These are phyloP conservation scores for Boletus barrowsii DNA, from an alignment of 768 basidiomycete genomes.

Conservation along the genomic window DNA sequence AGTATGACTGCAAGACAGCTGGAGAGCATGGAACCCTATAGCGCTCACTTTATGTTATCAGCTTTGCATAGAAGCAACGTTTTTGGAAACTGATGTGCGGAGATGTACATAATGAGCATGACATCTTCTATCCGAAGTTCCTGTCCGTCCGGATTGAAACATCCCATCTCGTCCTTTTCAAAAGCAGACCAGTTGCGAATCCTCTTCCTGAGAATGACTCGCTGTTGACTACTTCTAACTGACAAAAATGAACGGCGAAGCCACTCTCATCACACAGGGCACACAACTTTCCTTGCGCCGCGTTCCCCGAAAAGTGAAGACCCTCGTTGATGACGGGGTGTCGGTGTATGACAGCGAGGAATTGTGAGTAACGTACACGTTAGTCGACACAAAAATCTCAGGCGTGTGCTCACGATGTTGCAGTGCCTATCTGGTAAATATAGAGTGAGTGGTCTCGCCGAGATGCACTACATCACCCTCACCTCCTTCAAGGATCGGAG, in stretches of 20 bases:
- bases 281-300: conserved; percentile 24
- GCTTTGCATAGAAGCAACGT: neutral
- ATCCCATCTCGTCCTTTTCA: conserved; percentile 6
- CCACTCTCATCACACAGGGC: conserved; percentile 20
- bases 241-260: conserved; percentile 13
- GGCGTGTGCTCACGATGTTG: neutral
- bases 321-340: conserved; percentile 18
- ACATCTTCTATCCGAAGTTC: neutral
- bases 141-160: conserved; percentile 9
- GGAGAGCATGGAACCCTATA: neutral
- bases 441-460: conserved; percentile 27
- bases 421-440: conserved; percentile 41
- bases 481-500: conserved; percentile 36
- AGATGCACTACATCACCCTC: neutral
- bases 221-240: neutral
- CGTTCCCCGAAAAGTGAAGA: conserved; percentile 16
- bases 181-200: conserved; percentile 6
- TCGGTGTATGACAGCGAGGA: conserved; percentile 32
- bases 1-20: neutral
- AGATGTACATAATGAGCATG: neutral
- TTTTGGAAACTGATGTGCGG: neutral
- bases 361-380: conserved; percentile 29
- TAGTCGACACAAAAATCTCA: neutral
- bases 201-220: neutral
- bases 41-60: neutral